Evolutionary conservation across 371 early-diverging fungal species (phyloP), one percentile per base, ranked within the genome.

Genomic region (Rhizopus microsporus): DNA sequence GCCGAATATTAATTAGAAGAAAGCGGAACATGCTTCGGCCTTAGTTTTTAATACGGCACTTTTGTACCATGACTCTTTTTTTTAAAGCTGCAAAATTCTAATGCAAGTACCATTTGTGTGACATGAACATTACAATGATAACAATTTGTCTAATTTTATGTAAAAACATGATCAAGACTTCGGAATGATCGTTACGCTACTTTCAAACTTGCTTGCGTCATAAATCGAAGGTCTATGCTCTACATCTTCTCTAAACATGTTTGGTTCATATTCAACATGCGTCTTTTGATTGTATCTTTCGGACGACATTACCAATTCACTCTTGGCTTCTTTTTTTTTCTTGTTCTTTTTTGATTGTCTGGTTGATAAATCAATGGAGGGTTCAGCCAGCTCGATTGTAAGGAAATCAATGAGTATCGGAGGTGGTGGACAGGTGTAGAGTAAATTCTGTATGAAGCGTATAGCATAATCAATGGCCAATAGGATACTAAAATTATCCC

Each of bases 401-500:
- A 46, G 29, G 12, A 23, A 46, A 29, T 8, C 30, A 23, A 46
- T 46, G 5, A 46, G 29, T 7, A 4, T 4, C 7, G 17, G 3
- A 29, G 46, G 46, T 29, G 46, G 46, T 46, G 46, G 46, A 17
- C 46, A 46, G 30, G 29, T 46, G 15, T 46, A 46, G 29, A 46
- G 29, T 8, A 46, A 29, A 29, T 46, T 29, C 29, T 46, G 46
- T n/a, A 15, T 29, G 15, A 23, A 46, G 2, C 46, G 46, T 7
- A 46, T 29, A 8, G 29, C 46, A 46, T 46, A 46, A 23, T 46
- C 46, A 16, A 46, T 15, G 17, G 46, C 17, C 30, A 46, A 9
- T 7, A 46, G 29, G 0, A 23, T 9, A 9, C 7, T 29, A 46
- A 46, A 46, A 29, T 29, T 29, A 23, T 46, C 46, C 46, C 46